Percentiles rank a stretch among this genome's conserved stretches.
Evolutionary conservation across 345 rosid genomes (phyloP).

Genomic region (Geranium brycei): DNA sequence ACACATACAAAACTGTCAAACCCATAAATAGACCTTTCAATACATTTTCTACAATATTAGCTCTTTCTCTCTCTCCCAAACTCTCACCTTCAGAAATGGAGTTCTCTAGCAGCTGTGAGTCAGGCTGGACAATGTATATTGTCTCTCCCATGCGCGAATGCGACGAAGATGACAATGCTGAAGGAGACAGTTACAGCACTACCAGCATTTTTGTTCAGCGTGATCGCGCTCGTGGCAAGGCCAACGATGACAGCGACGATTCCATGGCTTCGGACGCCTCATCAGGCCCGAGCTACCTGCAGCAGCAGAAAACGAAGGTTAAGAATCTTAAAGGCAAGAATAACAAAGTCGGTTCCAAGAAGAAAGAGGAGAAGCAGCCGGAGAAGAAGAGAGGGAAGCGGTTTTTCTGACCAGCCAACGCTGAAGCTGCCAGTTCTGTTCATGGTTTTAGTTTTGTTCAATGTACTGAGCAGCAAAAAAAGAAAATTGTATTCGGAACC

Average conservation of each 20-base stretch:
- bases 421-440: not conserved
- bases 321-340: not conserved
- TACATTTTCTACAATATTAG: not conserved
- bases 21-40: too few species aligned
- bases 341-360: not conserved
- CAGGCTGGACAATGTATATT: conserved; percentile 19
- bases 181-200: conserved; percentile 3
- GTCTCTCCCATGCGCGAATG: conserved; percentile 12
- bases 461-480: not conserved
- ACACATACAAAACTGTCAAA: too few species aligned
- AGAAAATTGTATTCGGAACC: not conserved
- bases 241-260: conserved; percentile 12
- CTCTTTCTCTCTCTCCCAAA: too few species aligned
- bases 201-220: not conserved
- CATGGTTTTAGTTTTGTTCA: too few species aligned
- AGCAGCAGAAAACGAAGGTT: not conserved
- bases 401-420: not conserved
- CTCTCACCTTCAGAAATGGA: too few species aligned
- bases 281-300: conserved; percentile 3
- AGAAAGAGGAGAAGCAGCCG: not conserved
- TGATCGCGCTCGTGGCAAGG: not conserved
- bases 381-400: conserved; percentile 10
- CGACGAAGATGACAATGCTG: not conserved
- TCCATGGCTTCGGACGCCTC: conserved; percentile 20
- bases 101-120: conserved; percentile 13